Evolutionary conservation across 192 early-diverging fungal species (phyloP).

Genomic region (Rhizophagus sp.): DNA sequence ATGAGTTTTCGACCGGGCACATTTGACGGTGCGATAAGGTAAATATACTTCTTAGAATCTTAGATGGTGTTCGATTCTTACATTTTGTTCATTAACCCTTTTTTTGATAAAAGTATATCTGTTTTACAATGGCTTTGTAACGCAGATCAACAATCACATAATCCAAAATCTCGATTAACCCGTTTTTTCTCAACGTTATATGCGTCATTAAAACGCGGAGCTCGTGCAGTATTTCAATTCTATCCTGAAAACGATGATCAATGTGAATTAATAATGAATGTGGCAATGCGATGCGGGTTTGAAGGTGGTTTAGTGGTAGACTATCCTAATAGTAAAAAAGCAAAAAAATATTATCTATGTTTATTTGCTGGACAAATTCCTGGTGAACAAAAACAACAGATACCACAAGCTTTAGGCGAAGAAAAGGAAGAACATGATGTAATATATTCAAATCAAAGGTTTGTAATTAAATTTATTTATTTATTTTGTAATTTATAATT

Average conservation of each 20-base stretch:
- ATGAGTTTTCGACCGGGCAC: constrained; percentile 91
- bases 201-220: constrained; percentile 82
- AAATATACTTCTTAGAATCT: constrained; percentile 2
- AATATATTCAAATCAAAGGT: constrained; percentile 28
- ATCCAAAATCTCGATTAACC: constrained; percentile 77
- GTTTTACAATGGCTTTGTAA: constrained; percentile 99
- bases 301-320: constrained; percentile 94
- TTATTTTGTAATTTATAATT: background rate
- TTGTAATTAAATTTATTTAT: background rate
- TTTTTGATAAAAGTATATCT: constrained; percentile 66
- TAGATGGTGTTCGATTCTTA: background rate
- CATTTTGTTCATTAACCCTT: background rate
- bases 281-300: constrained; percentile 91
- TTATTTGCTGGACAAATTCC: constrained; percentile 89
- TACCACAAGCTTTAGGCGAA: constrained; percentile 66
- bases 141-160: constrained; percentile 88
- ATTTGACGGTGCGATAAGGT: constrained; percentile 94
- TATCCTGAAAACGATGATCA: constrained; percentile 97
- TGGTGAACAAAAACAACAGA: constrained; percentile 47
- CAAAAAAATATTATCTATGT: constrained; percentile 96
- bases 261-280: constrained; percentile 86
- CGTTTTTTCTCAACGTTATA: constrained; percentile 94
- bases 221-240: constrained; percentile 97
- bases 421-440: constrained; percentile 48
- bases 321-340: constrained; percentile 95